Evolutionary conservation across 2,329 filamentous ascomycete species (phyloP), one percentile per base, ranked within the genome.

Genomic region (Fusarium pseudoanthophilum): DNA sequence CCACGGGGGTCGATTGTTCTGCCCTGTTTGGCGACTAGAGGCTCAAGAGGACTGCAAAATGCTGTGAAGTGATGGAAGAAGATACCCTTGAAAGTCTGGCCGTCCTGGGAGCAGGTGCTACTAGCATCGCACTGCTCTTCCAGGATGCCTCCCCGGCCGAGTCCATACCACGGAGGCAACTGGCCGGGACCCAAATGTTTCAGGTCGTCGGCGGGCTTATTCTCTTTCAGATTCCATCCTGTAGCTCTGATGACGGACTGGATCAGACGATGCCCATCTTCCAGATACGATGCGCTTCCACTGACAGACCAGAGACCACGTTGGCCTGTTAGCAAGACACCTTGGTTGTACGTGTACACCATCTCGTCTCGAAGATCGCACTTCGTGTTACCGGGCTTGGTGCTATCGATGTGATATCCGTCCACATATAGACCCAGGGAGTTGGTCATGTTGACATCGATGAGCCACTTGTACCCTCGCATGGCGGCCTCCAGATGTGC

Each of bases 331-430:
- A 98, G 88, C 2, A 98, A 78, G 8, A 98, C 94, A 28, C 95
- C 95, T 82, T 98, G 95, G 82, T 98, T 98, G 84, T 98, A 98
- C 0, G 95, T 97, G 82, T 95, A 97, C 14, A 97, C 92, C 91
- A 95, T 95, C 75, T 95, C 90, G 81, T 97, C 93, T 55, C 95
- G 89, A 56, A 89, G 81, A 79, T 98, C 93, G 80, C 95, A 98
- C 71, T 89, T 87, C 1, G 89, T 91, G 63, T 93, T 94, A 56
- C 91, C 90, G 32, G 86, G 87, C 67, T 87, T 87, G 11, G 84
- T 83, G 64, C 90, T 88, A 32, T 85, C 83, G 77, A 98, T 92
- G 81, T 98, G 95, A 79, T 94, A 98, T 16, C 95, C 95, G 77
- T 98, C 95, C 1, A 91, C 90, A 79, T 93, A 97, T 2, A 98